A percentile compares a stretch with the other conserved stretches of the same genome.
phyloP scores from a whole-genome alignment of 768 basidiomycete species.

The Rhodotorula toruloides region DNA sequence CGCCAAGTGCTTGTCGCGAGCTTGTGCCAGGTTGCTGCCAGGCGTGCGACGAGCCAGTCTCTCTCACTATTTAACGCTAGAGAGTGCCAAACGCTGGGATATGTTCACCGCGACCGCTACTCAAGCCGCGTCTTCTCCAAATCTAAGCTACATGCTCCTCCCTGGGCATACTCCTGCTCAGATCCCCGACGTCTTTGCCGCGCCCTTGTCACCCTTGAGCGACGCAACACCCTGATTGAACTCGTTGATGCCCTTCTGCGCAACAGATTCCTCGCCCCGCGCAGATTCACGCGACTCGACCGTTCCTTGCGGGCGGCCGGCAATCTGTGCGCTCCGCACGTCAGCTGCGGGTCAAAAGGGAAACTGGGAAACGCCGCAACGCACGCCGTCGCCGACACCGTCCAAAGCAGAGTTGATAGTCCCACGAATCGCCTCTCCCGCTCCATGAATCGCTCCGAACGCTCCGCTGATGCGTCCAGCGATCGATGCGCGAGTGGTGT shows the following conservation, averaged over 20 bases:
- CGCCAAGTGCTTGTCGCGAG: too few relatives aligned
- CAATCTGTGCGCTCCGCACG: neutral
- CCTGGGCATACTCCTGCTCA: too few relatives aligned
- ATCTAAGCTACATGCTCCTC: too few relatives aligned
- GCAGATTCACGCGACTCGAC: neutral
- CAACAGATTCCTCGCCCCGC: neutral
- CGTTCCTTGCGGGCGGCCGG: constrained; percentile 3
- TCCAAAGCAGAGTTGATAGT: neutral
- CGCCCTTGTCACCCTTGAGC: neutral
- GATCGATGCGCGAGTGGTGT: neutral
- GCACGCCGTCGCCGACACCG: constrained; percentile 3
- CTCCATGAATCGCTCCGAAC: constrained; percentile 1
- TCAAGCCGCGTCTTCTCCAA: too few relatives aligned
- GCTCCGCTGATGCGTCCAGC: neutral
- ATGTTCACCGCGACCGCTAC: too few relatives aligned
- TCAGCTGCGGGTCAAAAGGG: too few relatives aligned
- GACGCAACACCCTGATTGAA: neutral
- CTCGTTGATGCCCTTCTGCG: neutral
- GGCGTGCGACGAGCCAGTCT: too few relatives aligned
- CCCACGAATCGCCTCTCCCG: neutral
- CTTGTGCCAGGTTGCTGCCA: too few relatives aligned
- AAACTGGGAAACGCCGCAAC: neutral
- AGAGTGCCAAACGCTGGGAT: too few relatives aligned
- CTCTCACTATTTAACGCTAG: too few relatives aligned
- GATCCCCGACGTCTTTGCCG: too few relatives aligned